Percentiles rank a stretch among this genome's conserved stretches.
phyloP scores from a whole-genome alignment of 495 filamentous ascomycete species.

The Apiosordaria backusii region DNA sequence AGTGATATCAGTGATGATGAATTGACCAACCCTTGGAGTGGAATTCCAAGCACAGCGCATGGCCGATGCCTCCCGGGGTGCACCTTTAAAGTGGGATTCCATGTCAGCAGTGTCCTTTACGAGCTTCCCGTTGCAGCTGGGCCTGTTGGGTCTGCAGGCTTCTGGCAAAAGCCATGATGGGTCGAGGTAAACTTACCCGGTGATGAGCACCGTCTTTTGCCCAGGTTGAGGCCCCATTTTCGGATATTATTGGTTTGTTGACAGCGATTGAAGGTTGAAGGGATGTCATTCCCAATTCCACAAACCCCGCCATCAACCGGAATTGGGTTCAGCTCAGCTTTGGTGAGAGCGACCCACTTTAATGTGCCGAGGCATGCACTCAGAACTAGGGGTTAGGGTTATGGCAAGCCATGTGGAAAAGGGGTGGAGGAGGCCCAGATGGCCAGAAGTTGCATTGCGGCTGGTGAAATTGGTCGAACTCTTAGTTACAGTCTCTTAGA shows the following conservation, averaged over 20 bases:
- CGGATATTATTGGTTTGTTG: not conserved
- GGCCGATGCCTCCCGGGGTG: conserved; percentile 52
- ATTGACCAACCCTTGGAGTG: conserved; percentile 41
- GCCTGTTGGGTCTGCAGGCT: not conserved
- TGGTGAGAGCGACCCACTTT: not conserved
- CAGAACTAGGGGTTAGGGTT: not conserved
- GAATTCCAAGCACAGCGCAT: conserved; percentile 49
- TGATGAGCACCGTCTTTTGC: conserved; percentile 51
- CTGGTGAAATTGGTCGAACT: too few relatives aligned
- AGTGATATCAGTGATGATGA: not conserved
- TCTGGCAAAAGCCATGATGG: not conserved
- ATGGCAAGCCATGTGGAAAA: too few relatives aligned
- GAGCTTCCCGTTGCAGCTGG: conserved; percentile 5
- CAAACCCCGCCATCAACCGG: not conserved
- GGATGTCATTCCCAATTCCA: not conserved
- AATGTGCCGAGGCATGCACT: not conserved
- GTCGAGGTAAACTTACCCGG: conserved; percentile 37
- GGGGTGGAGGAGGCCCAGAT: too few relatives aligned
- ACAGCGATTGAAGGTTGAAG: not conserved
- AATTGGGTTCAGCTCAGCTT: not conserved
- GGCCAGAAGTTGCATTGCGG: too few relatives aligned
- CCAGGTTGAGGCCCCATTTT: conserved; percentile 29
- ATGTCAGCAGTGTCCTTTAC: conserved; percentile 3
- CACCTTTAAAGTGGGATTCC: conserved; percentile 34
- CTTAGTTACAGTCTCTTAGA: too few relatives aligned